Evolutionary conservation across 2,329 filamentous ascomycete genomes (phyloP), one percentile per base, ranked within the genome.

Genomic region (Canariomyces notabilis): DNA sequence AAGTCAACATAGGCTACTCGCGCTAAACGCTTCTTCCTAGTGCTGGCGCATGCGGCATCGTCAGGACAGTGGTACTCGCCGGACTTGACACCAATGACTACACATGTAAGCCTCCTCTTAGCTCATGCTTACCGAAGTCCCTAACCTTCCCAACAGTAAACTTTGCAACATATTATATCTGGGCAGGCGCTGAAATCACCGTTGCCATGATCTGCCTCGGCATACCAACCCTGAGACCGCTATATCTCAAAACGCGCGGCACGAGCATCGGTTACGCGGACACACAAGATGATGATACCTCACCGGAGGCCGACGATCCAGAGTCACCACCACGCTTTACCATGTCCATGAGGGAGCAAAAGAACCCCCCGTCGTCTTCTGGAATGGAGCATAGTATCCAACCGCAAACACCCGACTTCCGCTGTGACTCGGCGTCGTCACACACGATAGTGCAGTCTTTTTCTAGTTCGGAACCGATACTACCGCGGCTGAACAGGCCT

Each of bases 311-410:
- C 62, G 72, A 75, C 63, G 79, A 76, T 48, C 80, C 77, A 59
- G 66, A 72, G 18, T 39, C 64, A 8, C 64, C 63, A 1, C 53
- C 54, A 1, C n/a, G n/a, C n/a, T 66, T 65, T 40, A 57, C 55
- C 11, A 64, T 47, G 73, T 75, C 29, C 70, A n/a, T n/a, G n/a
- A n/a, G n/a, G n/a, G 79, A 11, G 83, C 85, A n/a, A 66, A 79
- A 48, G 33, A 19, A 40, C 15, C 26, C 37, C 39, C 49, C 44
- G 3, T 16, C 35, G 20, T 44, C 43, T 46, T 16, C 49, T 55
- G 9, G 42, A 14, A 23, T 20, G 16, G 43, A 49, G 26, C 36
- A 16, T 20, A 26, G 32, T 21, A 8, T 20, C 11, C 8, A 37
- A 9, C 32, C 22, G 16, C 37, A 46, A 36, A 34, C 19, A 7